Evolutionary conservation across 2,329 filamentous ascomycete species (phyloP).

Genomic region (Fusarium succisae): DNA sequence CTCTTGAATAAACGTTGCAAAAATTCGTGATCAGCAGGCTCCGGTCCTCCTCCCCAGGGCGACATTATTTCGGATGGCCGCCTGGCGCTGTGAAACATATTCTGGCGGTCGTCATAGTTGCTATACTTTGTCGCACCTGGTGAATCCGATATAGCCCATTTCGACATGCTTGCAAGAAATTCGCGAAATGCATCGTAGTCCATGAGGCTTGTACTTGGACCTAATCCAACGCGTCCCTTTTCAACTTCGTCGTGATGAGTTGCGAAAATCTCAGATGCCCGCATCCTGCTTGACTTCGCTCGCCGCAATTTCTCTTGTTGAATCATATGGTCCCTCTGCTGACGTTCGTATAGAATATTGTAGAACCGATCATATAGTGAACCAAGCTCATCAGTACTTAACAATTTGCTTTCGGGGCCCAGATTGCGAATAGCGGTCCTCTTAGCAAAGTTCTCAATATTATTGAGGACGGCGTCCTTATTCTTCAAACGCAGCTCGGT

Average conservation of each 20-base stretch:
- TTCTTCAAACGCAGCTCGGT: slow-evolving; percentile 90
- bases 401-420: slow-evolving; percentile 92
- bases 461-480: slow-evolving; percentile 92
- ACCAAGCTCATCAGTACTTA: slow-evolving; percentile 85
- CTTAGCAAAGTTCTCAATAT: slow-evolving; percentile 97
- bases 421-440: slow-evolving; percentile 95
- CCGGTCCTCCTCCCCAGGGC: slow-evolving; percentile 65
- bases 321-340: slow-evolving; percentile 81
- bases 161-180: slow-evolving; percentile 87
- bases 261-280: slow-evolving; percentile 52
- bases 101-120: slow-evolving; percentile 61
- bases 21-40: slow-evolving; percentile 93
- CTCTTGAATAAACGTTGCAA: slow-evolving; percentile 85
- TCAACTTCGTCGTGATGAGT: slow-evolving; percentile 67
- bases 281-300: slow-evolving; percentile 65
- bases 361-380: slow-evolving; percentile 96
- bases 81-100: slow-evolving; percentile 68
- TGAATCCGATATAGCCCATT: slow-evolving; percentile 92
- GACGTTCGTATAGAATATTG: slow-evolving; percentile 87
- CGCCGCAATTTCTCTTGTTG: slow-evolving; percentile 78
- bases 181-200: slow-evolving; percentile 97
- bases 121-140: slow-evolving; percentile 64
- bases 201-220: slow-evolving; percentile 91
- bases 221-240: slow-evolving; percentile 86
- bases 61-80: slow-evolving; percentile 56